Base-by-base conservation (phyloP, 1,284 basidiomycete species). In the Tranzscheliella williamsii region DNA sequence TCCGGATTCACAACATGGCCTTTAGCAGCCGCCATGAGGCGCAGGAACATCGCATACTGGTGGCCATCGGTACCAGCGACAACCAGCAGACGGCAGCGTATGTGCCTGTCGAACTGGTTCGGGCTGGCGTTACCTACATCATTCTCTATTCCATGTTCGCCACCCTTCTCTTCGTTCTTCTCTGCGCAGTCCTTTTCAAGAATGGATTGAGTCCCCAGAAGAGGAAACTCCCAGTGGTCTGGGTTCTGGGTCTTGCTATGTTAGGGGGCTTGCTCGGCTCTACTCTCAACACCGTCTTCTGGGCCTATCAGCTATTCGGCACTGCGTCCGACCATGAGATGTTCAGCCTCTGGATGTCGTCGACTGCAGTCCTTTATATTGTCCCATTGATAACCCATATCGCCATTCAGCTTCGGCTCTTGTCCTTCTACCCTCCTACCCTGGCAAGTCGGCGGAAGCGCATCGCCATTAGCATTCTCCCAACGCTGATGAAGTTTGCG, bases 71-170 rank as follows among this genome's bases (percentile, higher is more conserved):
- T 23, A 29, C 47, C 27, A 26, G 24, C 3, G 11, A 39, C 32
- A 61, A 30, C 40, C 22, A 51, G 7, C 27, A 35, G 22, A 50
- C 51, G 17, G 35, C 26, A 16, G 11, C 16, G 17, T 61, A 45
- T 23, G 54, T 67, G 2, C 53, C 64, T 1, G 54, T 63, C 33
- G 42, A 38, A 4, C 49, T 67, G 13, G 65, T 67, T 24, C 44
- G 60, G 29, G 57, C 43, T 30, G 65, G 61, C 22, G 62, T 66
- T 39, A 55, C 55, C 32, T 66, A 65, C 36, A 66, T 68, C 47
- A 68, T 68, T 29, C 61, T 68, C 40, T 68, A 68, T 54, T 60
- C 56, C 12, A 62, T 58, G 47, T 56, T 64, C 24, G 53, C 57
- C 11, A 64, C 66, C 2, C 49, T 68, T 4, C 66, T 68, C 40